Percentiles rank a stretch among this genome's conserved stretches.
These are phyloP conservation scores for Dacryopinax spathularia DNA, from an alignment of 768 basidiomycete genomes.

Conservation along the genomic window DNA sequence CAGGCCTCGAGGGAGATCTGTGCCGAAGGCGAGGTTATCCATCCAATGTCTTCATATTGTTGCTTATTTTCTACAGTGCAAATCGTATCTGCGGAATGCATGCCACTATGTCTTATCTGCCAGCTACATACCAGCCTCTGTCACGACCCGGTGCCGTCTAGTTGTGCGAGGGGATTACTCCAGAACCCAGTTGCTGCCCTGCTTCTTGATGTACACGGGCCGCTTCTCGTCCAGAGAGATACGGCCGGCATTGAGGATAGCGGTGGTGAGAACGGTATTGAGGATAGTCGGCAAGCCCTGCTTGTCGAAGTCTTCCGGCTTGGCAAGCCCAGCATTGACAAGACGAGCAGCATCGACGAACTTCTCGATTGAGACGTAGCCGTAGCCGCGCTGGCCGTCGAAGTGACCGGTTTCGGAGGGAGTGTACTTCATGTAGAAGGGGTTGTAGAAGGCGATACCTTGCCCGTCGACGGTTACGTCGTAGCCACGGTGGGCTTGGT, in stretches of 20 bases:
- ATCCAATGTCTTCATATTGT: too few relatives aligned
- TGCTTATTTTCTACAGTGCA: too few relatives aligned
- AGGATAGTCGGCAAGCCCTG: conserved; percentile 76
- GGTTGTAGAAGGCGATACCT: conserved; percentile 74
- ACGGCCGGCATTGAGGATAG: conserved; percentile 80
- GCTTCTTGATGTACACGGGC: conserved; percentile 61
- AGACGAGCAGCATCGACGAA: conserved; percentile 72
- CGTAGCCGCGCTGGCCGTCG: conserved; percentile 88
- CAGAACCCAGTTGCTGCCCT: conserved; percentile 49
- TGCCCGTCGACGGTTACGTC: conserved; percentile 74
- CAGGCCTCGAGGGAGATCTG: too few relatives aligned
- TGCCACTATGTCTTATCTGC: background rate
- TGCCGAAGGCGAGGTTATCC: too few relatives aligned
- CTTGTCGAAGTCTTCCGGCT: conserved; percentile 59
- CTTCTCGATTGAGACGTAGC: conserved; percentile 78
- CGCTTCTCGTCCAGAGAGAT: conserved; percentile 83
- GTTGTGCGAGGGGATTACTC: conserved; percentile 35
- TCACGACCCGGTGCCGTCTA: background rate
- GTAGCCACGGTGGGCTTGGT: conserved; percentile 90
- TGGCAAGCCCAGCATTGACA: conserved; percentile 56
- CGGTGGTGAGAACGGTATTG: conserved; percentile 76
- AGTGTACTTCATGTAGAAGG: conserved; percentile 93
- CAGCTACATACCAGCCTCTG: background rate
- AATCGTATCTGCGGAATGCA: background rate
- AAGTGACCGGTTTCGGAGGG: conserved; percentile 85